Evolutionary conservation across 805 yeast species (phyloP), one percentile per base, ranked within the genome.

Genomic region (Wickerhamiella musiphila): DNA sequence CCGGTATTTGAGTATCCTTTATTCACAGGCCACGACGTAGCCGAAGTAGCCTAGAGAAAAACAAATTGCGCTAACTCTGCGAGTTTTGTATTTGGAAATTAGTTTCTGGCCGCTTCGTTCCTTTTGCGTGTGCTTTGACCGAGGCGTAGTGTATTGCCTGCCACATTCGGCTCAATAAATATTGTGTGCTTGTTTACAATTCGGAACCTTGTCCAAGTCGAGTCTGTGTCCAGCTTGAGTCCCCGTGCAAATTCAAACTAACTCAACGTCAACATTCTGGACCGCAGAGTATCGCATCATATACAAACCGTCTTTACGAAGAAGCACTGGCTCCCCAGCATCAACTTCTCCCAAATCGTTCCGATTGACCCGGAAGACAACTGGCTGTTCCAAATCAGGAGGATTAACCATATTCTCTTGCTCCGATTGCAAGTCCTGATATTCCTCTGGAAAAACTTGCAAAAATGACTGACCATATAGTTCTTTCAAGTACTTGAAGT

Each of bases 341-440:
- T 49, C 45, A 0, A 70, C 57, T 3, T 57, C 48, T 23, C 59
- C 57, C 11, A 52, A 53, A 16, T 53, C 48, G 9, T 58, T 61
- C 20, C 45, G 46, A n/a, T 55, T 33, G 1, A 70, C 75, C 29
- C 68, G 62, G 8, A 84, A 59, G 45, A 82, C 83, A 1, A 90
- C 95, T 5, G 90, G 78, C 36, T 63, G 66, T 40, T 77, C 65
- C 48, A 78, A 43, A 30, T 78, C 78, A 0, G 96, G 96, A 38
- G 63, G 65, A 11, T 71, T 77, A 2, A 86, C 61, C 96, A 90
- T 84, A 5, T 51, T 40, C 7, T 44, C 46, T 9, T 48, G 44
- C 2, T 75, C 79, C 9, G 70, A 63, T 2, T 66, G 92, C 36
- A 90, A 58, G 4, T 73, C 69, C 29, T 76, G 82, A 31, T 82